Percentiles rank a stretch among this genome's conserved stretches.
phyloP scores from a whole-genome alignment of 306 rosid genomes.

The Fragaria nilgerrensis region DNA sequence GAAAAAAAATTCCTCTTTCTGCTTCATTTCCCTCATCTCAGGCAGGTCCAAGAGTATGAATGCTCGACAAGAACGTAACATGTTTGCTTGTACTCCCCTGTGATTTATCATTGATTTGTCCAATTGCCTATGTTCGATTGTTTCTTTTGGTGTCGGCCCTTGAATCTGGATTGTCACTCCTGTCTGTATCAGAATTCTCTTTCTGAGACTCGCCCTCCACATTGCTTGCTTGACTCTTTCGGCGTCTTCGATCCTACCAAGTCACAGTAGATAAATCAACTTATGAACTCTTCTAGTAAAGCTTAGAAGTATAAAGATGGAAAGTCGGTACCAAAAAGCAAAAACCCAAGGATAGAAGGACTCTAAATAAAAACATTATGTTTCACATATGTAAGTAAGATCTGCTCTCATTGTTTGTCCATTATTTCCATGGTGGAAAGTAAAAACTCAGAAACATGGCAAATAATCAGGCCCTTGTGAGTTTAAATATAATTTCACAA shows the following conservation, averaged over 20 bases:
- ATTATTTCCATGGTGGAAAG: background rate
- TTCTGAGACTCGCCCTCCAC: constrained; percentile 33
- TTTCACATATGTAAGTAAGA: background rate
- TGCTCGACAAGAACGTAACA: constrained; percentile 43
- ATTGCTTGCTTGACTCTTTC: constrained; percentile 49
- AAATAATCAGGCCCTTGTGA: background rate
- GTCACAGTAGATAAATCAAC: constrained; percentile 21
- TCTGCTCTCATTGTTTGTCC: background rate
- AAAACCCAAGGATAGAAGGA: background rate
- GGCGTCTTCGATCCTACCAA: constrained; percentile 61
- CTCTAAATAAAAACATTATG: background rate
- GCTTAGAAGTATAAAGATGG: background rate
- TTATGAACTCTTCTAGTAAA: constrained; percentile 12
- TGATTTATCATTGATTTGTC: constrained; percentile 15
- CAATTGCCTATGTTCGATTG: constrained; percentile 35
- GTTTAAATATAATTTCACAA: constrained; percentile 22
- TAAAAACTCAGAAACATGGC: background rate
- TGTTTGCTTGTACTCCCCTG: constrained; percentile 23
- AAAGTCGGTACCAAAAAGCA: background rate
- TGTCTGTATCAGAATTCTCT: constrained; percentile 52
- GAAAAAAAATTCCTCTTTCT: constrained; percentile 30
- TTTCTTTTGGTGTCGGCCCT: constrained; percentile 45
- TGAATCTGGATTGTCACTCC: constrained; percentile 44
- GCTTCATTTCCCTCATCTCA: constrained; percentile 30
- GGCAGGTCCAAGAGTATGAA: constrained; percentile 37